Evolutionary conservation across 768 basidiomycete species (phyloP).

Genomic region (Suillus subaureus): DNA sequence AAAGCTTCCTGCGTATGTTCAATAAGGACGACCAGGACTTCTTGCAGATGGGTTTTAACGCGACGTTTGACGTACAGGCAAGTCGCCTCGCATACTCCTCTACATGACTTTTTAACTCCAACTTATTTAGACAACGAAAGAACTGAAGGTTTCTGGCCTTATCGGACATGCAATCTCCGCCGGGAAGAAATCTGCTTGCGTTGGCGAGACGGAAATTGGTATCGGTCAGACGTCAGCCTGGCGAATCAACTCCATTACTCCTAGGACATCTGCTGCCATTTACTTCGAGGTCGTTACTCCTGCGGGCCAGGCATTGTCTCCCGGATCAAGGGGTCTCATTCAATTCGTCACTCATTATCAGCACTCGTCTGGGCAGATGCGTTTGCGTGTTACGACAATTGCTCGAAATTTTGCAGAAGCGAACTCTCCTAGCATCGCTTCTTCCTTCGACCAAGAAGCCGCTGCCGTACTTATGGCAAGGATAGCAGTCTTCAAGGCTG

Average conservation of each 20-base stretch:
- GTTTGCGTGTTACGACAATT: conserved; percentile 96
- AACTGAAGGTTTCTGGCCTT: conserved; percentile 95
- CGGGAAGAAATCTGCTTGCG: conserved; percentile 94
- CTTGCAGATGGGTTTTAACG: conserved; percentile 98
- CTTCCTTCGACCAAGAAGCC: conserved; percentile 97
- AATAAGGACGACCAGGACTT: conserved; percentile 91
- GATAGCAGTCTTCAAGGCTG: conserved; percentile 99
- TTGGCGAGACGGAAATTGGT: conserved; percentile 99
- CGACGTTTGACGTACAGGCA: conserved; percentile 97
- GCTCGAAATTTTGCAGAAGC: conserved; percentile 98
- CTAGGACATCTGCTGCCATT: conserved; percentile 84
- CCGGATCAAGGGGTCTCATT: conserved; percentile 89
- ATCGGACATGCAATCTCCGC: conserved; percentile 98
- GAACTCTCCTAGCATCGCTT: conserved; percentile 90
- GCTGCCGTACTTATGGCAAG: conserved; percentile 98
- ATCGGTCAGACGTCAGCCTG: conserved; percentile 98
- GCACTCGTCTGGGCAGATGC: conserved; percentile 93
- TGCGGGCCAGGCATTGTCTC: conserved; percentile 89
- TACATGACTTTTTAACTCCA: conserved; percentile 6
- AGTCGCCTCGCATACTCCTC: conserved; percentile 10
- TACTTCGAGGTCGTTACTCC: conserved; percentile 99
- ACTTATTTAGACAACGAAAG: conserved; percentile 84
- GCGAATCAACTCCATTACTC: conserved; percentile 92
- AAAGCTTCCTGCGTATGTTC: conserved; percentile 92
- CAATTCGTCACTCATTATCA: conserved; percentile 99